phyloP scores from a whole-genome alignment of 2,329 filamentous ascomycete species.

The Alternaria incomplexa region DNA sequence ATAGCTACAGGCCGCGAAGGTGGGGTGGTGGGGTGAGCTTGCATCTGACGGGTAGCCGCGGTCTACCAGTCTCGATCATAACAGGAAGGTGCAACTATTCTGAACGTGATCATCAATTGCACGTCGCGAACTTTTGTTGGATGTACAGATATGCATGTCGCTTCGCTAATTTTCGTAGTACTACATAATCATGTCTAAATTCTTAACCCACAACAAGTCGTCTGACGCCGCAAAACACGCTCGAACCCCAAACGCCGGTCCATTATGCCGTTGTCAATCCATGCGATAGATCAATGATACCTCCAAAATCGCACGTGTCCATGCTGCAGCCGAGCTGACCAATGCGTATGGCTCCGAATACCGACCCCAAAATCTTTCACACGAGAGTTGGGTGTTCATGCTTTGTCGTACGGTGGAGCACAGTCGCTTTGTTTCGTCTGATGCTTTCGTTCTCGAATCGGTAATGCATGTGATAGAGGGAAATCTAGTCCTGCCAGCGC shows the following conservation, averaged over 20 bases:
- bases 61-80: slow-evolving; percentile 18
- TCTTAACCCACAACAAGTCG: neutral
- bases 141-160: neutral
- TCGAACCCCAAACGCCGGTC: slow-evolving; percentile 15
- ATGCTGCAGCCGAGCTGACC: neutral
- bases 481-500: slow-evolving; percentile 63
- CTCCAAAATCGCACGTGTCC: neutral
- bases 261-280: neutral
- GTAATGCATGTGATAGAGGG: neutral
- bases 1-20: slow-evolving; percentile 15
- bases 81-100: slow-evolving; percentile 23
- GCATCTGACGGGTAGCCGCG: slow-evolving; percentile 31
- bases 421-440: neutral
- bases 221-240: slow-evolving; percentile 1
- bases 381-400: neutral
- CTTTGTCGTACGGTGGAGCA: neutral
- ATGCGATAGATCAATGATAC: neutral
- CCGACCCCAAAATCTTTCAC: neutral
- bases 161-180: slow-evolving; percentile 1
- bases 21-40: slow-evolving; percentile 34
- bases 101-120: neutral
- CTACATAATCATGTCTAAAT: slow-evolving; percentile 15
- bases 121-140: neutral
- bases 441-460: neutral
- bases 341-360: neutral